Evolutionary conservation across 352 stramenopile genomes (phyloP), one percentile per base, ranked within the genome.

Genomic region (Blastocystis hominis): DNA sequence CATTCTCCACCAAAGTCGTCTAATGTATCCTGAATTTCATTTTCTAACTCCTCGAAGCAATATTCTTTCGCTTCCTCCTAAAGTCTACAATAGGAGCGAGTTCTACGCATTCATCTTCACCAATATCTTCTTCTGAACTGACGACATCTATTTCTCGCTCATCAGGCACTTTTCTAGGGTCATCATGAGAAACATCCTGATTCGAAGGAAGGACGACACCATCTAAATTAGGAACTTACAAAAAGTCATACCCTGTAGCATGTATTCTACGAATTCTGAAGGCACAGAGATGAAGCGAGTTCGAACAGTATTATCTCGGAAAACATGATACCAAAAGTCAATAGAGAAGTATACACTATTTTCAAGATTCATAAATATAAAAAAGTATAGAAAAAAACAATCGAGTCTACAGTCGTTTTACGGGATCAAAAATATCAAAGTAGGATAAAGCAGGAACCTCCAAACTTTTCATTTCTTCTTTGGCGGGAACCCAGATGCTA

Each of bases 1-100:
- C 70, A 80, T 24, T 80, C 70, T 30, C 70, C 70, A 30, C 44
- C 70, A 64, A 80, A 80, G 30, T 61, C 36, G 54, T 80, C 70
- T 4, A 80, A 38, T 34, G 44, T 36, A 10, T 80, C 30, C 50
- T 80, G 70, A 64, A 80, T 80, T n/a, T 80, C 46, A 46, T 80
- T 42, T 62, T 80, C 70, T 9, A 80, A 13, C 30, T 80, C 70
- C 0, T 68, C 20, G 5, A 80, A 80, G 30, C 36, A 64, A 15
- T 50, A 63, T 2, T 63, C 53, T 80, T 80, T 24, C 13, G 62
- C 70, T 46, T 80, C 70, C 36, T 78, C 44, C 68, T 54, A 62
- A 20, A 36, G 42, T 44, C 36, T 17, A 59, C 6, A 61, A 54
- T 24, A 30, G 15, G 55, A 3, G 46, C 68, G 17, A 42, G 7